Evolutionary conservation across 192 early-diverging fungal species (phyloP).

Genomic region (Lunasporangiospora selenospora): DNA sequence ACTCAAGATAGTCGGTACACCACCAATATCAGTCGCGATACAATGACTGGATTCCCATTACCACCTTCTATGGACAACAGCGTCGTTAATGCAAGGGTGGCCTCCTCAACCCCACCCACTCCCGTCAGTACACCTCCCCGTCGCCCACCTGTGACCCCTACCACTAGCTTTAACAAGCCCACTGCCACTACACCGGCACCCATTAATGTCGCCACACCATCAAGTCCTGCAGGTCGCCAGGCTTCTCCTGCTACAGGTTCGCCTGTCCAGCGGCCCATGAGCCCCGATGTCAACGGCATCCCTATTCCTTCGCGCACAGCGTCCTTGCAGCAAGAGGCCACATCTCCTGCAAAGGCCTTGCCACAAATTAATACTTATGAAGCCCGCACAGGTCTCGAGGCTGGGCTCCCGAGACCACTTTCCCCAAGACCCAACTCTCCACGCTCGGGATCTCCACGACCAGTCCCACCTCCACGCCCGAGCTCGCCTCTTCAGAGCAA

Average conservation of each 20-base stretch:
- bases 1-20: not conserved
- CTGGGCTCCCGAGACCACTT: constrained; percentile 27
- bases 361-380: constrained; percentile 6
- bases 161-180: no score
- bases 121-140: no score
- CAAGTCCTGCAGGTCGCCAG: not conserved
- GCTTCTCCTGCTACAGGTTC: not conserved
- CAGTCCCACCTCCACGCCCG: constrained; percentile 9
- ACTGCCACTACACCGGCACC: no score
- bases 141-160: no score
- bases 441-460: constrained; percentile 21
- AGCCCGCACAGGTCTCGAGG: constrained; percentile 22
- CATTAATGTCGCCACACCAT: no score
- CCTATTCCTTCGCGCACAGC: constrained; percentile 36
- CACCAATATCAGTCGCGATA: constrained; percentile 3
- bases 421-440: constrained; percentile 28
- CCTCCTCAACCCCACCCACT: no score
- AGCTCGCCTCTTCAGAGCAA: constrained; percentile 21
- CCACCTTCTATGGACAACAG: no score
- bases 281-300: constrained; percentile 3
- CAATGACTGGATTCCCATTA: constrained; percentile 13
- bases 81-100: no score
- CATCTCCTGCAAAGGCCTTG: constrained; percentile 15
- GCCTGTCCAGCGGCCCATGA: constrained; percentile 12
- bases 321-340: constrained; percentile 27